Evolutionary conservation across 2,329 filamentous ascomycete species (phyloP).

Genomic region (Epicoccum nigrum): DNA sequence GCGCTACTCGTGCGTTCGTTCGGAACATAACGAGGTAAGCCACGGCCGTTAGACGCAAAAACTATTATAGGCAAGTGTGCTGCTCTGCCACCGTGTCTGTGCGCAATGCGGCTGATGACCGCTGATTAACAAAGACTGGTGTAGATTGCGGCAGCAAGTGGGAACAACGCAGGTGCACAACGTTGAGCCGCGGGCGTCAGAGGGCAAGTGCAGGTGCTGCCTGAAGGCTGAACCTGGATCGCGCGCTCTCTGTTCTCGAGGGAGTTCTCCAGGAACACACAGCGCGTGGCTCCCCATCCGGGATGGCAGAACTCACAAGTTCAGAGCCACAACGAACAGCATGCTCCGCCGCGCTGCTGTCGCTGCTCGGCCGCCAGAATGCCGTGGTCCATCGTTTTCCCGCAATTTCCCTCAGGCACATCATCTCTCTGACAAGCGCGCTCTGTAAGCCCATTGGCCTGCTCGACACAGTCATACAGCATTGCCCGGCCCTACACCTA

Average conservation of each 20-base stretch:
- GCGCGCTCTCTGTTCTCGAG: too few relatives aligned
- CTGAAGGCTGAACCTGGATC: too few relatives aligned
- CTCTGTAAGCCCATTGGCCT: slow-evolving; percentile 25
- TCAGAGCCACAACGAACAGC: too few relatives aligned
- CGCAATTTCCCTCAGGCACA: slow-evolving; percentile 15
- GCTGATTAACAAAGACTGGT: slow-evolving; percentile 9
- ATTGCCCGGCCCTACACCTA: slow-evolving; percentile 22
- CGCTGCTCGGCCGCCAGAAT: too few relatives aligned
- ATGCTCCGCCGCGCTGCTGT: too few relatives aligned
- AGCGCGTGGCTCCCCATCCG: too few relatives aligned
- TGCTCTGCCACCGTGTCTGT: slow-evolving; percentile 5
- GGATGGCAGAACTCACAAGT: too few relatives aligned
- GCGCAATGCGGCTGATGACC: slow-evolving; percentile 16
- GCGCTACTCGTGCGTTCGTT: neutral
- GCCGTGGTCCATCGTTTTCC: too few relatives aligned
- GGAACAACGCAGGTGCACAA: neutral
- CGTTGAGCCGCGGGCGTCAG: too few relatives aligned
- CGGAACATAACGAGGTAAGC: slow-evolving; percentile 13
- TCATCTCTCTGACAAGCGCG: slow-evolving; percentile 17
- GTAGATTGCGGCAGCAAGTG: too few relatives aligned
- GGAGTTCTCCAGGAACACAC: too few relatives aligned
- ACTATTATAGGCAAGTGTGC: slow-evolving; percentile 11
- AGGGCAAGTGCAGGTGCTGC: too few relatives aligned
- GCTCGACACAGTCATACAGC: slow-evolving; percentile 42
- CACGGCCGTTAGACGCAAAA: slow-evolving; percentile 10